Conservation (phyloP, 225 moss, liverwort and hornwort genomes). For the Thuidium tamariscinum region DNA sequence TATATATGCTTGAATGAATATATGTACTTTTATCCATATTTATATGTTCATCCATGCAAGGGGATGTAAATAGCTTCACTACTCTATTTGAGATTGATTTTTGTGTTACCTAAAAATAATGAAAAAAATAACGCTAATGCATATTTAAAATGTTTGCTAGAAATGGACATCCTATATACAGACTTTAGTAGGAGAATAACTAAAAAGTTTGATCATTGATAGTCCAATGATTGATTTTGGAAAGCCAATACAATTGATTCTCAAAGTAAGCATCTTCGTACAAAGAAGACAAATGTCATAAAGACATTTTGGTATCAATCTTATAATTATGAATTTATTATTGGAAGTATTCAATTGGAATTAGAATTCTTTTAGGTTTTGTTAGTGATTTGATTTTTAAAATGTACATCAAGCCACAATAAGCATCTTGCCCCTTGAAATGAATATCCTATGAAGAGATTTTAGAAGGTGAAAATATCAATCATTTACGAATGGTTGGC, state of each 20-base stretch:
- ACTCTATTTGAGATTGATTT: rapidly evolving
- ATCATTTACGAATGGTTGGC: neutral
- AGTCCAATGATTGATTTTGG: rapidly evolving
- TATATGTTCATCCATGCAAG: neutral
- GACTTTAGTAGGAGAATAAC: neutral
- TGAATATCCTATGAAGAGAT: neutral
- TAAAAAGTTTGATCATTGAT: neutral
- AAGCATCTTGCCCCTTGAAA: neutral
- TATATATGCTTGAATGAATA: rapidly evolving
- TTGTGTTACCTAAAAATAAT: rapidly evolving
- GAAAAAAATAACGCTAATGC: neutral
- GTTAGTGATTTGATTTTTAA: neutral
- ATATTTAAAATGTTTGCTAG: rapidly evolving
- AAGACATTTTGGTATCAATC: neutral
- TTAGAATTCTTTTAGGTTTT: rapidly evolving
- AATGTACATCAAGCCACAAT: neutral
- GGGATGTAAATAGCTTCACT: neutral
- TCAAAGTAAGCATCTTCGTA: neutral
- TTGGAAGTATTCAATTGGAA: neutral
- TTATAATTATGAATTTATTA: neutral
- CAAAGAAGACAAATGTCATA: rapidly evolving
- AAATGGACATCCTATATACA: neutral
- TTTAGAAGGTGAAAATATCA: neutral
- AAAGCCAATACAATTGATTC: neutral
- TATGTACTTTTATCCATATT: neutral